Conservation (phyloP, 768 basidiomycete species). For the Brasilioporus rufonigricans region DNA sequence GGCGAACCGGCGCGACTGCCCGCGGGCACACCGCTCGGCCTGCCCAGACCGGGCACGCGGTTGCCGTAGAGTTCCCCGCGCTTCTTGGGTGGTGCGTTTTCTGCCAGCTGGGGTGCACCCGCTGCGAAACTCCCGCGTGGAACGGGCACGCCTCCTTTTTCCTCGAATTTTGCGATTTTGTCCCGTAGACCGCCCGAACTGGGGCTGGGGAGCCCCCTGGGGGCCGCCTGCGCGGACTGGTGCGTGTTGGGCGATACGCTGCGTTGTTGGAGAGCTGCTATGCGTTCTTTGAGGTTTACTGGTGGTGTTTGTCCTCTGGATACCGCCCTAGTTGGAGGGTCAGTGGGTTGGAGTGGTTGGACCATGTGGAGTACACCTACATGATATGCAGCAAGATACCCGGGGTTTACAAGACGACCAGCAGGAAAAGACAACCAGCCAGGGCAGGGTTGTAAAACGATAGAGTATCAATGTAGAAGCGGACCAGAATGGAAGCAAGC, state of each 20-base stretch:
- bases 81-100: slow-evolving; percentile 45
- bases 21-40: slow-evolving; percentile 16
- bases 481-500: slow-evolving; percentile 9
- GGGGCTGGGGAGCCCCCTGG: slow-evolving; percentile 25
- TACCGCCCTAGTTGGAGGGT: slow-evolving; percentile 25
- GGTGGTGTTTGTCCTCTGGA: slow-evolving; percentile 27
- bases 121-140: slow-evolving; percentile 75
- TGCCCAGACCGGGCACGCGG: slow-evolving; percentile 45
- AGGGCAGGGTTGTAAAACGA: slow-evolving; percentile 14
- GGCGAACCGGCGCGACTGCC: slow-evolving; percentile 22
- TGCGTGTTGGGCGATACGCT: slow-evolving; percentile 27
- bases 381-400: slow-evolving; percentile 10
- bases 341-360: slow-evolving; percentile 5
- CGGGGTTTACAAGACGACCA: slow-evolving; percentile 20
- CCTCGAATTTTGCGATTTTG: slow-evolving; percentile 80
- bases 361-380: slow-evolving; percentile 14
- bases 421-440: slow-evolving; percentile 21
- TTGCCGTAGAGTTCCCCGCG: slow-evolving; percentile 75
- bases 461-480: slow-evolving; percentile 5
- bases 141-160: slow-evolving; percentile 70
- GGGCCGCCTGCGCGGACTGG: slow-evolving; percentile 33
- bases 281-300: slow-evolving; percentile 75
- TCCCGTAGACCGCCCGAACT: slow-evolving; percentile 45
- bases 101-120: slow-evolving; percentile 56
- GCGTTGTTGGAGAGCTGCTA: slow-evolving; percentile 76